A percentile compares a stretch with the other conserved stretches of the same genome.
Evolutionary conservation across 2,329 filamentous ascomycete species (phyloP).

Genomic region (Dichotomopilus funicola): DNA sequence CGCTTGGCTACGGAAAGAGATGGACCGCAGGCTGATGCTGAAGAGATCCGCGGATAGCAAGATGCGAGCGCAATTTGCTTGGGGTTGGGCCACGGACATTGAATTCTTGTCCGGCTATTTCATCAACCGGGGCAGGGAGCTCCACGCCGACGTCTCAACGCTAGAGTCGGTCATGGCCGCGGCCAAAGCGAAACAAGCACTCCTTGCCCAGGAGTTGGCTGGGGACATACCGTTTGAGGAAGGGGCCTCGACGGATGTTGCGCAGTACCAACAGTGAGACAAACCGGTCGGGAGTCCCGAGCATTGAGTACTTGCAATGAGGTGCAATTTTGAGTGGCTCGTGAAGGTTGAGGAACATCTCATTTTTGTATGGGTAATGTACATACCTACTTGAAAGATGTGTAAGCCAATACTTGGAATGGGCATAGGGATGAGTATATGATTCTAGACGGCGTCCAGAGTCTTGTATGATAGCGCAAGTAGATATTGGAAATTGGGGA

Average conservation of each 20-base stretch:
- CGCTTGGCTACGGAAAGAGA: constrained; percentile 53
- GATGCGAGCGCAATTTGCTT: constrained; percentile 61
- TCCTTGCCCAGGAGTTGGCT: constrained; percentile 5
- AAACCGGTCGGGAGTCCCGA: not conserved
- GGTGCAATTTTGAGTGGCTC: not conserved
- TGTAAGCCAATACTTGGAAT: not conserved
- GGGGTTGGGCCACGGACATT: constrained; percentile 63
- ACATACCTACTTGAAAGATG: too few species aligned
- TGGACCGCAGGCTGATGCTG: constrained; percentile 51
- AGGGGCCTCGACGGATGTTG: not conserved
- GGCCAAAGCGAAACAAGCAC: constrained; percentile 60
- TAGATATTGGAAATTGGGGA: not conserved
- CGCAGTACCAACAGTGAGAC: not conserved
- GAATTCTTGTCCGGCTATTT: constrained; percentile 88
- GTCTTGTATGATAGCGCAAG: constrained; percentile 9
- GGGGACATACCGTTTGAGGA: constrained; percentile 3
- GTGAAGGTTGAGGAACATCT: too few species aligned
- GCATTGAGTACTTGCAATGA: not conserved
- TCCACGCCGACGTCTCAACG: constrained; percentile 65
- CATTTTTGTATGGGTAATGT: too few species aligned
- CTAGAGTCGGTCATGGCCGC: constrained; percentile 60
- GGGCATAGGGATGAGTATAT: not conserved
- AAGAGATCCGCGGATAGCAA: constrained; percentile 49
- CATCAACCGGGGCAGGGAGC: constrained; percentile 60
- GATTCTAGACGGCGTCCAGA: constrained; percentile 3